Conservation (phyloP, 2,329 filamentous ascomycete species). For the Ceratocystiopsis brevicomis region DNA sequence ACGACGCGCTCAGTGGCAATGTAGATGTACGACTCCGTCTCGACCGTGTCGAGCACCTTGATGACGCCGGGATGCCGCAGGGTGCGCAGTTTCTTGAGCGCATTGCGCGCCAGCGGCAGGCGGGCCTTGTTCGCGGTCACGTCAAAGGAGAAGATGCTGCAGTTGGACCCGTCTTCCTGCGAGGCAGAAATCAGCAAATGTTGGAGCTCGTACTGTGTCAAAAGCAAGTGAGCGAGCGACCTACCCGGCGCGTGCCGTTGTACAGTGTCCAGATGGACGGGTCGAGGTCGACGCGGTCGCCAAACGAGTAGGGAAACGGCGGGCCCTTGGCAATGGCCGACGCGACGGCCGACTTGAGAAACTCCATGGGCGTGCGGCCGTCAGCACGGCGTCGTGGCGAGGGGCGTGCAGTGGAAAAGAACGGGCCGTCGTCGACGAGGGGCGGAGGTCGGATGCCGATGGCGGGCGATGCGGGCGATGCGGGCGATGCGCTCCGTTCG, state of each 20-base stretch:
- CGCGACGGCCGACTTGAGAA: conserved; percentile 90
- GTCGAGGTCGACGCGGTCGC: conserved; percentile 79
- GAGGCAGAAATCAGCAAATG: neutral
- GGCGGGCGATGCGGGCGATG: no score
- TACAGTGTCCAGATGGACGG: conserved; percentile 92
- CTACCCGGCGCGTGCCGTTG: conserved; percentile 79
- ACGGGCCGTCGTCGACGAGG: neutral
- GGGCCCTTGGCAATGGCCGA: conserved; percentile 92
- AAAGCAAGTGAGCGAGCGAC: conserved; percentile 9
- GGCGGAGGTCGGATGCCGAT: no score
- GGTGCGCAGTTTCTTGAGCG: conserved; percentile 81
- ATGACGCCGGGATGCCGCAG: conserved; percentile 87
- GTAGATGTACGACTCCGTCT: conserved; percentile 93
- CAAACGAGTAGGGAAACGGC: conserved; percentile 80
- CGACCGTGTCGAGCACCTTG: conserved; percentile 82
- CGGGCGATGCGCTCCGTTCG: no score
- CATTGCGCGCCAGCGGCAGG: conserved; percentile 77
- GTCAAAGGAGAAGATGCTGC: conserved; percentile 95
- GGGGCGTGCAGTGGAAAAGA: neutral
- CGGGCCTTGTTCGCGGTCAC: conserved; percentile 60
- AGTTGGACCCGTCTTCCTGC: conserved; percentile 83
- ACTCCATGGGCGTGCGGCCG: conserved; percentile 54
- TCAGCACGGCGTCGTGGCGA: no score
- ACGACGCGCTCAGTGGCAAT: conserved; percentile 83
- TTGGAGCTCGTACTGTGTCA: no score